These are phyloP conservation scores for Nakazawaea siamensis DNA, from an alignment of 805 yeast genomes.

Conservation along the genomic window DNA sequence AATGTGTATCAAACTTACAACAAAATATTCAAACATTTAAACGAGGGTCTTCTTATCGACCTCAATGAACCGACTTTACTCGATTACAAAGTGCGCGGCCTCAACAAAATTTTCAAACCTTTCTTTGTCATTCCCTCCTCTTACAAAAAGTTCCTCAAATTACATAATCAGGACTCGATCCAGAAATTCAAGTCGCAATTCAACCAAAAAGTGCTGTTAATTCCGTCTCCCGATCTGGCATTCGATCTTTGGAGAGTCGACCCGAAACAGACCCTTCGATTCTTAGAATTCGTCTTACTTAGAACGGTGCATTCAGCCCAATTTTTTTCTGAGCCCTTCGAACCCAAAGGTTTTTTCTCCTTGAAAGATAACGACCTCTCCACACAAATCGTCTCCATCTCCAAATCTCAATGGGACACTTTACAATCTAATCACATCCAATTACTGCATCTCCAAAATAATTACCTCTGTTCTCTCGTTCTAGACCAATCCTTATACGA, in stretches of 20 bases:
- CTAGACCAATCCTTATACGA: neutral
- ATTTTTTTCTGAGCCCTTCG: neutral
- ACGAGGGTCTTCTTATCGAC: constrained; percentile 3
- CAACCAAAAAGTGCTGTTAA: no score
- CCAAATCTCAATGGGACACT: no score
- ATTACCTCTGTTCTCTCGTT: constrained; percentile 1
- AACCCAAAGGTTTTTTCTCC: no score
- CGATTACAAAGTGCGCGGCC: constrained; percentile 1
- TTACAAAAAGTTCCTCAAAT: neutral
- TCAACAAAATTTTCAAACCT: constrained; percentile 5
- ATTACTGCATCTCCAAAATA: neutral
- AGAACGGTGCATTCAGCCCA: neutral
- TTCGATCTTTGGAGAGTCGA: constrained; percentile 1
- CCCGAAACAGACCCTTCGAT: neutral
- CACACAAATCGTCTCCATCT: no score
- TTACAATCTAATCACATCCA: no score
- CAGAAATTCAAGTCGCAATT: neutral
- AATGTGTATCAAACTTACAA: neutral
- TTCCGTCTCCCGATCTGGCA: neutral
- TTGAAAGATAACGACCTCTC: no score
- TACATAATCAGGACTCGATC: neutral
- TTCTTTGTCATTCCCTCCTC: constrained; percentile 1
- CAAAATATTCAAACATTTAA: neutral
- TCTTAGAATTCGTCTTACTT: neutral
- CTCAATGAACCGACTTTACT: neutral